These are phyloP conservation scores for Backusella macrospora DNA, from an alignment of 192 early-diverging fungal genomes.

Conservation along the genomic window DNA sequence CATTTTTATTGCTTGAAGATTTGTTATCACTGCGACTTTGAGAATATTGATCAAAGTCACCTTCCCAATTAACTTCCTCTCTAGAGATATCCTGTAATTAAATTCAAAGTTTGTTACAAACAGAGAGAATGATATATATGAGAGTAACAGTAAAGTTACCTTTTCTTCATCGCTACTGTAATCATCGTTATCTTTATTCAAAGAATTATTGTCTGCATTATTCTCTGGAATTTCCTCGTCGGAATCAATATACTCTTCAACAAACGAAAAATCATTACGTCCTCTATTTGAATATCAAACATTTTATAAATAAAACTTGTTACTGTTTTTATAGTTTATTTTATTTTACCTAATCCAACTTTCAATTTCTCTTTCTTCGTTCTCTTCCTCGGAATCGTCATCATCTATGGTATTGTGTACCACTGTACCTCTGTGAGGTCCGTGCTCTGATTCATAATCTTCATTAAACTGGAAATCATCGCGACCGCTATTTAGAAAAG, in stretches of 20 bases:
- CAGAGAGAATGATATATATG: not conserved
- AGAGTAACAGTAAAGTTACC: not conserved
- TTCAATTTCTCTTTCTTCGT: not conserved
- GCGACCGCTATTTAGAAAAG: not conserved
- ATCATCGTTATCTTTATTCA: not conserved
- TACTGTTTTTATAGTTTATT: not conserved
- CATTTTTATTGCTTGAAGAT: not conserved
- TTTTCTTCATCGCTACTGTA: slow-evolving; percentile 6
- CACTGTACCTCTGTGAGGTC: not conserved
- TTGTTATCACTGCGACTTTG: not conserved
- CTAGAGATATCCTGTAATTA: not conserved
- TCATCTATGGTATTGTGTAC: not conserved
- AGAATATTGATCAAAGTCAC: not conserved
- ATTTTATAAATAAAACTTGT: not conserved
- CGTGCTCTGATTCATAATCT: not conserved
- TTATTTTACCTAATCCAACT: not conserved
- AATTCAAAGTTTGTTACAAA: not conserved
- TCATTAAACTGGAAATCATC: slow-evolving; percentile 3
- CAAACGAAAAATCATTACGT: slow-evolving; percentile 9
- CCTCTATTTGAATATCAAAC: not conserved
- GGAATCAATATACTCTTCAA: slow-evolving; percentile 1
- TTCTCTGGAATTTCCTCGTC: slow-evolving; percentile 3
- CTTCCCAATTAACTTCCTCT: not conserved
- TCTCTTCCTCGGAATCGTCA: not conserved
- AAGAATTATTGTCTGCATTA: not conserved